Conservation (phyloP, 306 rosid genomes). For the Rubus parviflorus region DNA sequence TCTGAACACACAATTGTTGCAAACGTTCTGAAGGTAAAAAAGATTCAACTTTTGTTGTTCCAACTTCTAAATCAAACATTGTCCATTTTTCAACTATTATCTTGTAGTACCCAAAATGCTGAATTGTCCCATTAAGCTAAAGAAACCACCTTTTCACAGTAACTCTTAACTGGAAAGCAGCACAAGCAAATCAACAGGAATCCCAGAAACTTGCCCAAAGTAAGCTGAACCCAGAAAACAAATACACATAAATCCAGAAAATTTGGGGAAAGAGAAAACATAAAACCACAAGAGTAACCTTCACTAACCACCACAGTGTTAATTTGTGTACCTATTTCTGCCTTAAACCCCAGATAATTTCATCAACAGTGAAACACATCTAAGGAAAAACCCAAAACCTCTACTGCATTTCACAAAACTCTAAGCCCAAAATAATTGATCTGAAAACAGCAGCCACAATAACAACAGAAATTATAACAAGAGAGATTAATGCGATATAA, state of each 20-base stretch:
- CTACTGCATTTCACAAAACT: slow-evolving; percentile 1
- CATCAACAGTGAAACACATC: slow-evolving; percentile 10
- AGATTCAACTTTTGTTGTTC: not conserved
- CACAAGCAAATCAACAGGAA: not conserved
- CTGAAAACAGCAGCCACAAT: not conserved
- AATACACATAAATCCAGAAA: slow-evolving; percentile 7
- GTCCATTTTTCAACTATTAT: not conserved
- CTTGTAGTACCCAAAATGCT: not conserved
- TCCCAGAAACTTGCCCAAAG: not conserved
- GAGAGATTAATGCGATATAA: slow-evolving; percentile 2
- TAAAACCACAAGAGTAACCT: not conserved
- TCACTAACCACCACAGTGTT: not conserved
- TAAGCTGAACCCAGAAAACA: slow-evolving; percentile 5
- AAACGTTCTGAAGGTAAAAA: not conserved
- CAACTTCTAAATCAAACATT: not conserved
- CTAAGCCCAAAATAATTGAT: slow-evolving; percentile 4
- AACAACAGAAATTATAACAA: not conserved
- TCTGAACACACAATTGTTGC: not conserved
- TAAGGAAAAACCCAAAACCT: not conserved
- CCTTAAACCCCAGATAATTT: not conserved
- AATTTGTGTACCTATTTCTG: not conserved
- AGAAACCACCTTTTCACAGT: not conserved
- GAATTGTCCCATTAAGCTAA: not conserved
- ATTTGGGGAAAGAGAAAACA: not conserved
- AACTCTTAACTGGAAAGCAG: not conserved